Conservation (phyloP, 116 monocot species). For the Papilionanthe hybrid region DNA sequence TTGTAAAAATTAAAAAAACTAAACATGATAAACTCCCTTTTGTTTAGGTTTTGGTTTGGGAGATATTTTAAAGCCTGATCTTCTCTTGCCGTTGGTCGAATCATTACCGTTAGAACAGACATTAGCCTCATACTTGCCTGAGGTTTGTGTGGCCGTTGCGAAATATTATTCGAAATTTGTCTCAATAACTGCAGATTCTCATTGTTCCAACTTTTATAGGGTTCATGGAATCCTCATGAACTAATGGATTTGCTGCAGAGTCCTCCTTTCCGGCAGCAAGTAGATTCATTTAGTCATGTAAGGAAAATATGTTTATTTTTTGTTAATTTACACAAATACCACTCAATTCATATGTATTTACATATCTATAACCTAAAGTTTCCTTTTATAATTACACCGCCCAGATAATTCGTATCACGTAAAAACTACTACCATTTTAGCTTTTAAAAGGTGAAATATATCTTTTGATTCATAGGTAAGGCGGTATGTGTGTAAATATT, state of each 20-base stretch:
- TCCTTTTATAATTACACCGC: too few species aligned
- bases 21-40: neutral
- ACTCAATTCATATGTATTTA: too few species aligned
- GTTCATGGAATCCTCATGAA: conserved; percentile 59
- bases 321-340: neutral
- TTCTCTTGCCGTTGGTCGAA: conserved; percentile 71
- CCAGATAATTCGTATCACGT: too few species aligned
- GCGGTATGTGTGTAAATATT: too few species aligned
- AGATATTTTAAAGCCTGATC: conserved; percentile 92
- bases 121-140: conserved; percentile 74
- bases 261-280: conserved; percentile 94
- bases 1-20: neutral
- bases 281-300: conserved; percentile 87
- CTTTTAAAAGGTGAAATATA: too few species aligned
- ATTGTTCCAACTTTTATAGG: conserved; percentile 29
- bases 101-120: conserved; percentile 56
- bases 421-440: too few species aligned
- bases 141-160: conserved; percentile 28
- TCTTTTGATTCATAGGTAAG: too few species aligned
- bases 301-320: conserved; percentile 8
- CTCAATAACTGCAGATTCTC: neutral
- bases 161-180: neutral
- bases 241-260: conserved; percentile 75
- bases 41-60: conserved; percentile 69
- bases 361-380: too few species aligned